Percentiles rank a stretch among this genome's conserved stretches.
phyloP scores from a whole-genome alignment of 2,329 filamentous ascomycete genomes.

The Aspergillus awamori region DNA sequence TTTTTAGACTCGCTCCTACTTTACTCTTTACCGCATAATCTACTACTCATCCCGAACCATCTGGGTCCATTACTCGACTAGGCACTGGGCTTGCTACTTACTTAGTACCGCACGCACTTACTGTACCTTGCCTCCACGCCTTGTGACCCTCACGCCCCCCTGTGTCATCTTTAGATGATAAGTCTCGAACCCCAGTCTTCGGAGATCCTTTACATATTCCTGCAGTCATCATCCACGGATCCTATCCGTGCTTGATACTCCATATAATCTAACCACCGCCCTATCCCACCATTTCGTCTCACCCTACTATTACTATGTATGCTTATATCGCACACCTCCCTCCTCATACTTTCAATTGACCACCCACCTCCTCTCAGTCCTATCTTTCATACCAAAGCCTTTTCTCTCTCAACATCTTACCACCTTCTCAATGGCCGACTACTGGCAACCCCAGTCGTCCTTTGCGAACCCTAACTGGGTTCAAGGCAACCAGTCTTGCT shows the following conservation, averaged over 20 bases:
- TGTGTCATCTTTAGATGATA: constrained; percentile 27
- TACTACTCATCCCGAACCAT: constrained; percentile 13
- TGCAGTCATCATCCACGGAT: constrained; percentile 27
- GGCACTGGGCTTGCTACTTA: constrained; percentile 5
- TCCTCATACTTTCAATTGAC: constrained; percentile 18
- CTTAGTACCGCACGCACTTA: constrained; percentile 1
- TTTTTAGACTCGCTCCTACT: background rate
- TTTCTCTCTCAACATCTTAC: constrained; percentile 1
- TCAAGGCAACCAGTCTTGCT: constrained; percentile 26
- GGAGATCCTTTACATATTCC: constrained; percentile 26
- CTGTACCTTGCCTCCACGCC: constrained; percentile 27
- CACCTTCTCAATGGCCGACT: constrained; percentile 36
- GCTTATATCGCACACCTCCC: constrained; percentile 3
- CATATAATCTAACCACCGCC: constrained; percentile 20
- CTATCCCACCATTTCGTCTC: background rate
- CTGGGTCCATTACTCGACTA: constrained; percentile 19
- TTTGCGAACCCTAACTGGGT: constrained; percentile 34
- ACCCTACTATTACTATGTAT: constrained; percentile 19
- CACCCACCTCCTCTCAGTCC: constrained; percentile 1
- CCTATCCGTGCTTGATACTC: constrained; percentile 21
- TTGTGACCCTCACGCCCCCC: constrained; percentile 24
- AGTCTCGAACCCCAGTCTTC: constrained; percentile 23
- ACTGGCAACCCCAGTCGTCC: constrained; percentile 31
- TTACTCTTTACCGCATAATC: constrained; percentile 5
- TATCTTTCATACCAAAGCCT: constrained; percentile 3